Base-by-base conservation (phyloP, 2,329 filamentous ascomycete species). In the Xylariaceae sp. region DNA sequence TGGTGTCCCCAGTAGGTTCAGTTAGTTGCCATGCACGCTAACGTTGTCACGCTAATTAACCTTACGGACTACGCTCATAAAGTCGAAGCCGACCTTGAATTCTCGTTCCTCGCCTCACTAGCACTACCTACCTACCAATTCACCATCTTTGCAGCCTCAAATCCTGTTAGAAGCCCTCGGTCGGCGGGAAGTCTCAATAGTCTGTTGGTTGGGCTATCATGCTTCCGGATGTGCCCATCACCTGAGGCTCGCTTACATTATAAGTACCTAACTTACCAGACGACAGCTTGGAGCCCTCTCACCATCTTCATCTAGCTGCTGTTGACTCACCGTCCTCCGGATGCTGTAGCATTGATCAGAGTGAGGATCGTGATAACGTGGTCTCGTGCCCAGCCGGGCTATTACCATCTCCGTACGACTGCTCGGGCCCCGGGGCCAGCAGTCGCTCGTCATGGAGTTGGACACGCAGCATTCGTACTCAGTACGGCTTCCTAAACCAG, bases 401-500 rank as follows among this genome's bases (percentile, higher is more conserved):
- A 15, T 18, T 5, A 37, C 13, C 18, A 18, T 34, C 45, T 19
- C 47, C 10, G 8, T 42, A 34, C 44, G 22, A 10, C 22, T 12
- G 10, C 34, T 43, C n/a, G 29, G 37, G 22, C 15, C 22, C 12
- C 26, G 10, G 26, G 46, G n/a, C 29, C 45, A 43, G 22, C 48
- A 39, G 43, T 22, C 37, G 39, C 43, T 40, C 60, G 64, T 46
- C 53, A 72, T 74, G 70, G 67, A 77, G 59, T 70, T 72, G 63
- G 70, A 78, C 63, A 67, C 74, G 36, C 55, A 47, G 29, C 66
- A 67, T 50, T 63, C 64, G 37, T 83, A 81, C 70, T 72, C 73
- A 56, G 77, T 77, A 58, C 75, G 77, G 63, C 74, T 78, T 7
- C 80, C 80, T 34, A 81, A 78, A 65, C 79, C 81, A 36, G 84